Evolutionary conservation across 2,329 filamentous ascomycete species (phyloP).

Genomic region (Emericellopsis cladophorae): DNA sequence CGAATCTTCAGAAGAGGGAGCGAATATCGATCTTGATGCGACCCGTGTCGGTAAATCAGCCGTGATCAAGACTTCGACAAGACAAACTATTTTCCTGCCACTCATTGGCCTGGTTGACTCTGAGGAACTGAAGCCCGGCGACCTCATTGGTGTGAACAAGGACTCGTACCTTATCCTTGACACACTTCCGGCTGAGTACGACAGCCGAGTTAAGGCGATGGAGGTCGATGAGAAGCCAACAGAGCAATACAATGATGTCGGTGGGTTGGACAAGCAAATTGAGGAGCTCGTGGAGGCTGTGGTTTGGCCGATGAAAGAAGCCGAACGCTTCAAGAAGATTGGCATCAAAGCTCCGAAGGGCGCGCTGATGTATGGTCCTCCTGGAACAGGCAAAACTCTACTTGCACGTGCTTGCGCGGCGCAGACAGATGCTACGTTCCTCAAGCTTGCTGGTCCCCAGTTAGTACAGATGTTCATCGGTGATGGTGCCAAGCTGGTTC

Average conservation of each 20-base stretch:
- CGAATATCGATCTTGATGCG: slow-evolving; percentile 96
- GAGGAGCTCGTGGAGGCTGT: slow-evolving; percentile 97
- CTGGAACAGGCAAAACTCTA: slow-evolving; percentile 81
- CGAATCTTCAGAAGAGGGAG: slow-evolving; percentile 92
- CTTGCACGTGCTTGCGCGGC: slow-evolving; percentile 92
- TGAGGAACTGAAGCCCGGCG: slow-evolving; percentile 85
- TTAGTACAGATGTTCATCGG: slow-evolving; percentile 99
- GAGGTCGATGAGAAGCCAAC: slow-evolving; percentile 99
- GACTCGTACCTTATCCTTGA: slow-evolving; percentile 97
- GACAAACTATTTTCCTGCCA: slow-evolving; percentile 96
- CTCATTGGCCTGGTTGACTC: slow-evolving; percentile 95
- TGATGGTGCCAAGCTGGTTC: slow-evolving; percentile 93
- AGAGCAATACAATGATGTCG: slow-evolving; percentile 97
- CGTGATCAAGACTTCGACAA: slow-evolving; percentile 97
- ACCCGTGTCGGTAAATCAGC: slow-evolving; percentile 95
- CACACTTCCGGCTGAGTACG: slow-evolving; percentile 93
- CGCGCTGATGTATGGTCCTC: slow-evolving; percentile 97
- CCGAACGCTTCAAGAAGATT: slow-evolving; percentile 98
- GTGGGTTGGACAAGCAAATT: slow-evolving; percentile 96
- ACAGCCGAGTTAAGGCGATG: slow-evolving; percentile 98
- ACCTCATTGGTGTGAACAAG: slow-evolving; percentile 97
- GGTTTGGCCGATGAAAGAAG: slow-evolving; percentile 99
- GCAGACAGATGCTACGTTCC: slow-evolving; percentile 95
- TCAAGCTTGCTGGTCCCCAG: slow-evolving; percentile 95
- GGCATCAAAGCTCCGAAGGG: slow-evolving; percentile 99